Percentiles rank a stretch among this genome's conserved stretches.
Conservation (phyloP, 2,329 filamentous ascomycete species). For the Cryphonectria naterciae region DNA sequence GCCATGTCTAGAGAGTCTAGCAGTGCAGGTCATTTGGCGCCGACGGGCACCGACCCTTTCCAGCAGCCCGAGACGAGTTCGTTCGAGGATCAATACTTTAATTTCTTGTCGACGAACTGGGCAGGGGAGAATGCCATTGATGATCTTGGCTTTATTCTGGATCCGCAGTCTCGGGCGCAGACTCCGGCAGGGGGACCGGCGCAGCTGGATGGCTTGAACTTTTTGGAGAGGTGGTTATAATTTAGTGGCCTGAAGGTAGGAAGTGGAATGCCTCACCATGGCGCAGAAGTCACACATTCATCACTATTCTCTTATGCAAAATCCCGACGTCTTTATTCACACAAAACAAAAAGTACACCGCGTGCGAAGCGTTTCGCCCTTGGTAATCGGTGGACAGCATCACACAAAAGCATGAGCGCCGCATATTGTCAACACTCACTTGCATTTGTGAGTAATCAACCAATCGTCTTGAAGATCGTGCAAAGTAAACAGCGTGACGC, state of each 20-base stretch:
- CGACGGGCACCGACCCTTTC: not conserved
- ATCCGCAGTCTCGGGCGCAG: conserved; percentile 30
- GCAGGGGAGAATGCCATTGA: conserved; percentile 42
- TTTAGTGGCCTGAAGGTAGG: not conserved
- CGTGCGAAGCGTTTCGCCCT: not conserved
- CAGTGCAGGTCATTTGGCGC: conserved; percentile 1
- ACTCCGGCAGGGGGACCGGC: conserved; percentile 35
- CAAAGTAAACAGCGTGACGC: not conserved
- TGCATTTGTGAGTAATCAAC: not conserved
- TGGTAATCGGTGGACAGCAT: not conserved
- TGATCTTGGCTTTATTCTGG: conserved; percentile 41
- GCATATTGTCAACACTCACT: not conserved
- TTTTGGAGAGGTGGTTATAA: conserved; percentile 38
- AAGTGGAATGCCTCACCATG: not conserved
- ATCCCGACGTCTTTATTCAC: not conserved
- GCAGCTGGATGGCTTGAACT: conserved; percentile 37
- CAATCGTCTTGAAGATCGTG: not conserved
- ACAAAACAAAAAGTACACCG: not conserved
- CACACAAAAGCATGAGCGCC: not conserved
- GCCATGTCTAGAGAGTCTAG: conserved; percentile 20
- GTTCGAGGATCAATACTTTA: conserved; percentile 43
- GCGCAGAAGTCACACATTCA: not conserved
- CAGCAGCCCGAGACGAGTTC: conserved; percentile 32
- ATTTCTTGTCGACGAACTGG: conserved; percentile 40
- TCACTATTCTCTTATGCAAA: not conserved